phyloP scores from a whole-genome alignment of 2,329 filamentous ascomycete species.

The Alternaria solani region DNA sequence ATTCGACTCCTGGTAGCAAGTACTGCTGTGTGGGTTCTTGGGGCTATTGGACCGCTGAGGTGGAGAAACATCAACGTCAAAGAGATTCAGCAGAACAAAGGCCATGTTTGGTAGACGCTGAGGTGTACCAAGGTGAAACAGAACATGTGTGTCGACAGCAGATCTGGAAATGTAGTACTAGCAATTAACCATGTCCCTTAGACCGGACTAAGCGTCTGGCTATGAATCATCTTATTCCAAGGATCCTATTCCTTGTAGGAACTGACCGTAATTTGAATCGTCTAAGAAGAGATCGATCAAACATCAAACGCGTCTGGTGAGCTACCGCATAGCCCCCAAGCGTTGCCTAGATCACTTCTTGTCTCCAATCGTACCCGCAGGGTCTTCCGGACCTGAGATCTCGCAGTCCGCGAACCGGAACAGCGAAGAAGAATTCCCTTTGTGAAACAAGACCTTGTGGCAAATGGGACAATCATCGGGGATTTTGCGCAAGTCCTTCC shows the following conservation, averaged over 20 bases:
- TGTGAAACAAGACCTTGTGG: not conserved
- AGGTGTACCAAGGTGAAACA: no score
- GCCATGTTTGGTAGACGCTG: constrained; percentile 1
- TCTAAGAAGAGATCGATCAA: no score
- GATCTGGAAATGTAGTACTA: no score
- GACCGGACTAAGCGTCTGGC: no score
- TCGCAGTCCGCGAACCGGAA: not conserved
- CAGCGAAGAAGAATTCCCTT: fast-evolving
- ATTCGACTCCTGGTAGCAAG: constrained; percentile 18
- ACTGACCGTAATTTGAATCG: no score
- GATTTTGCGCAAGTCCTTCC: not conserved
- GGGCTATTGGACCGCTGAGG: constrained; percentile 18
- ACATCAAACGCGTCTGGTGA: no score
- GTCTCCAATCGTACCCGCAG: not conserved
- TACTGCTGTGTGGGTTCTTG: constrained; percentile 14
- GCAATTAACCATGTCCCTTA: no score
- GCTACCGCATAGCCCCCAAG: fast-evolving
- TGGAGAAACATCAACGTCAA: constrained; percentile 23
- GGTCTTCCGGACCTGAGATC: not conserved
- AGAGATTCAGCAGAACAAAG: constrained; percentile 16
- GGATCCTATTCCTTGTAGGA: no score
- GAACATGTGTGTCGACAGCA: no score
- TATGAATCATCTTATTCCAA: no score
- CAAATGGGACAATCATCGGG: not conserved
- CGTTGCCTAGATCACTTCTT: no score